A percentile compares a stretch with the other conserved stretches of the same genome.
These are phyloP conservation scores for Drosera spatulata DNA, from an alignment of 179 eudicot species.

Conservation along the genomic window DNA sequence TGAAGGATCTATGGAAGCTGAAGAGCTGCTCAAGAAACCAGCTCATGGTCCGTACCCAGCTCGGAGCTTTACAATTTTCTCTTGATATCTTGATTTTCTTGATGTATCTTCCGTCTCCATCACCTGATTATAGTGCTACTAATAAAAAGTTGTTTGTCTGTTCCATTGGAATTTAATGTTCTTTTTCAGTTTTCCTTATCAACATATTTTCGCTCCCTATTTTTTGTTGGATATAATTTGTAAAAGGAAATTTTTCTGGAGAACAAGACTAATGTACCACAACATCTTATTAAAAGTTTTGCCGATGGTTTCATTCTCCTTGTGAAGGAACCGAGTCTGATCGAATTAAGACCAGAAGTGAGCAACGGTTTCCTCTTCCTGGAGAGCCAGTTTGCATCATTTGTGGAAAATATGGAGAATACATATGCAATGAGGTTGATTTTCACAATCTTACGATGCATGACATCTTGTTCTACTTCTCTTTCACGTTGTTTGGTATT, in stretches of 20 bases:
- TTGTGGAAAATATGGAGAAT: conserved; percentile 81
- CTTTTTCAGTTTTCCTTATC: conserved; percentile 2
- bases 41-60: conserved; percentile 27
- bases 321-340: conserved; percentile 17
- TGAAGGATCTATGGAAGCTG: conserved; percentile 7
- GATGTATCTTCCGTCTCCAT: no score
- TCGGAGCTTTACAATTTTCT: neutral
- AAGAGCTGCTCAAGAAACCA: conserved; percentile 7
- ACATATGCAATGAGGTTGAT: conserved; percentile 71
- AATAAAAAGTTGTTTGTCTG: neutral
- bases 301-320: conserved; percentile 2
- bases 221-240: no score
- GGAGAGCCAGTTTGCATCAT: conserved; percentile 79
- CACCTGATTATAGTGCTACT: neutral
- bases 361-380: conserved; percentile 65
- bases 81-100: neutral
- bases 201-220: conserved; percentile 21
- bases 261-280: conserved; percentile 1
- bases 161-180: no score
- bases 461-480: neutral
- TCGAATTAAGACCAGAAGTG: no score
- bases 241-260: no score
- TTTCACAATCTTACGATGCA: conserved; percentile 1
- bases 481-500: neutral
- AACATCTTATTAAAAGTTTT: conserved; percentile 3